Evolutionary conservation across 306 rosid genomes (phyloP), one percentile per base, ranked within the genome.

Genomic region (Pyrus communis): DNA sequence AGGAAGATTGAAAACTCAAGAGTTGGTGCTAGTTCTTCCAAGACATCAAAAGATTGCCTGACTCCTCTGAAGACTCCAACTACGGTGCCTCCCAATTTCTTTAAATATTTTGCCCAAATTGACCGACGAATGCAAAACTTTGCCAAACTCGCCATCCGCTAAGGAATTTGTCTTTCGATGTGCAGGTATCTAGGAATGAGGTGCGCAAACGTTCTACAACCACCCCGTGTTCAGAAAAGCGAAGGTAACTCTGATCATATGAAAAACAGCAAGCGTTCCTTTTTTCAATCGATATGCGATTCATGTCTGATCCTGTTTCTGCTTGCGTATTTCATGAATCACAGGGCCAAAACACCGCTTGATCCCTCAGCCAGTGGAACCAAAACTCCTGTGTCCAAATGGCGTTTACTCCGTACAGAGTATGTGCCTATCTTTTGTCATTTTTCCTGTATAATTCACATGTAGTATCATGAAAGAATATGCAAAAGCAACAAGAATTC

Each of bases 171-270:
- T 75, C 27, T 14, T 76, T 86, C 13, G 28, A 60, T 70, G 60
- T 81, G 33, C 81, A 92, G 97, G 90, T 73, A 70, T 76, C 82
- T 33, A 92, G 79, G 86, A 84, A 79, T 52, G 91, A 79, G 70
- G 46, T 28, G 27, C 85, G 65, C 23, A 89, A 81, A 81, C 87
- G 81, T 80, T 70, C 86, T 78, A 69, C 89, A 72, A 67, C 83
- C 76, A 92, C 97, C n/a, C 97, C 98, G 67, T 79, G 86, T 85
- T 88, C 97, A 64, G 97, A 88, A 85, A 88, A 77, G 73, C 88
- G 71, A 89, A 86, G 96, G 99, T 92, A 75, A 18, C 42, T 3
- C 54, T 77, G 61, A 71, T 45, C 28, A 15, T 11, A 65, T 13
- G 33, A 60, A 61, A 64, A 40, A 42, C 25, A 38, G 12, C n/a